Evolutionary conservation across 2,329 filamentous ascomycete species (phyloP).

Genomic region (Eutypa lata): DNA sequence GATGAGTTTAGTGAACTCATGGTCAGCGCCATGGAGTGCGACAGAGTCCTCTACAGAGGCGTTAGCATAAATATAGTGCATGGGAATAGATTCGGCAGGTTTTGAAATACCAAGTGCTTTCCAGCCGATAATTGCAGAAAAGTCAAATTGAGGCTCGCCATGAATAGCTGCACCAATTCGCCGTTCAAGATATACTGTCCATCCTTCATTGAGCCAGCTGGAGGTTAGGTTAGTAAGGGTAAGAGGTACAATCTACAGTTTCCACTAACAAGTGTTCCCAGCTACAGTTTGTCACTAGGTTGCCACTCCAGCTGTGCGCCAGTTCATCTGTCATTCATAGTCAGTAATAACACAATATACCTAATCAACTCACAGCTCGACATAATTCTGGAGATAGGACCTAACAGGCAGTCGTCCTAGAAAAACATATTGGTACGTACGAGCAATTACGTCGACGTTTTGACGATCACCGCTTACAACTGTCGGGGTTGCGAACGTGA

Average conservation of each 20-base stretch:
- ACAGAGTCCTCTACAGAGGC: slow-evolving; percentile 66
- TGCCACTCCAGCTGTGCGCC: slow-evolving; percentile 81
- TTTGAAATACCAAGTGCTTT: slow-evolving; percentile 62
- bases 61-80: slow-evolving; percentile 1
- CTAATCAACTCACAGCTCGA: neutral
- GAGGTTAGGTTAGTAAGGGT: neutral
- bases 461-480: slow-evolving; percentile 88
- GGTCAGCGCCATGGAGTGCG: slow-evolving; percentile 72
- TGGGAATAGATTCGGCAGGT: slow-evolving; percentile 11
- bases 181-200: slow-evolving; percentile 93
- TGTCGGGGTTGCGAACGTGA: slow-evolving; percentile 92
- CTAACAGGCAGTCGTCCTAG: slow-evolving; percentile 11
- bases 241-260: neutral
- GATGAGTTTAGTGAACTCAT: slow-evolving; percentile 90
- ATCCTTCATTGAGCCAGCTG: slow-evolving; percentile 73
- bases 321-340: slow-evolving; percentile 39
- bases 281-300: slow-evolving; percentile 72
- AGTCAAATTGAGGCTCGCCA: slow-evolving; percentile 82
- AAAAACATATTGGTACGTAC: slow-evolving; percentile 48
- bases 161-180: slow-evolving; percentile 75
- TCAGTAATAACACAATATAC: neutral
- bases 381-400: neutral
- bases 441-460: slow-evolving; percentile 95
- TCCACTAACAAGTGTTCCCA: slow-evolving; percentile 73
- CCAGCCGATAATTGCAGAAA: slow-evolving; percentile 95